Conservation (phyloP, 2,329 filamentous ascomycete species). For the Colletotrichum godetiae region DNA sequence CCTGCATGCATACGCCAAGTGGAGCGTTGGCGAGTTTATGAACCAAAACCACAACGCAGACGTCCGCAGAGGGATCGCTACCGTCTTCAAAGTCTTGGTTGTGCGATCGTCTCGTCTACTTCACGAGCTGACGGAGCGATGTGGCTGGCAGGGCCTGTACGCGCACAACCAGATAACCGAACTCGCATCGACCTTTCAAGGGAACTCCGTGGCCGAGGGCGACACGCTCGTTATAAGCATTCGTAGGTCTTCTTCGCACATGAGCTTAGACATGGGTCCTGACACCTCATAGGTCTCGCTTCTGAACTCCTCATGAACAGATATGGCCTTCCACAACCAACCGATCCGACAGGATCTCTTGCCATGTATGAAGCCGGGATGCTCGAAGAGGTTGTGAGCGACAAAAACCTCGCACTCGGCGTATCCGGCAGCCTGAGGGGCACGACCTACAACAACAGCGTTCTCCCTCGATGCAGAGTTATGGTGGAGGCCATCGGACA, state of each 20-base stretch:
- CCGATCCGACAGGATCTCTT: no score
- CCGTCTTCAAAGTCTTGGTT: slow-evolving; percentile 30
- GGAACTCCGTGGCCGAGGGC: slow-evolving; percentile 42
- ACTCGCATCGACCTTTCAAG: slow-evolving; percentile 34
- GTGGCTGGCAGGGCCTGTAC: slow-evolving; percentile 44
- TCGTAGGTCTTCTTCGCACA: slow-evolving; percentile 42
- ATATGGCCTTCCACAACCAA: no score
- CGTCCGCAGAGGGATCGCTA: slow-evolving; percentile 28
- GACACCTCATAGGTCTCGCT: no score
- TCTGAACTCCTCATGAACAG: no score
- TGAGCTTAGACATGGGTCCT: neutral
- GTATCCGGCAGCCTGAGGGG: no score
- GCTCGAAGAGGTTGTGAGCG: no score
- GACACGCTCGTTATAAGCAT: slow-evolving; percentile 43
- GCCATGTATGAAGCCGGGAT: no score
- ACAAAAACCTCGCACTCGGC: no score
- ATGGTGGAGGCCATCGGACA: no score
- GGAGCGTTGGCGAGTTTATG: slow-evolving; percentile 31
- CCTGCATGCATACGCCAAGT: slow-evolving; percentile 38
- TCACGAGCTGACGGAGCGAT: slow-evolving; percentile 41
- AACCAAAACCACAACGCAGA: neutral
- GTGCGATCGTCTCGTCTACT: slow-evolving; percentile 17
- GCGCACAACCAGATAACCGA: slow-evolving; percentile 41
- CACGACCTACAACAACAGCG: no score
- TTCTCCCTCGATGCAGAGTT: no score